Base-by-base conservation (phyloP, 2,329 filamentous ascomycete genomes). In the Colletotrichum zoysiae region DNA sequence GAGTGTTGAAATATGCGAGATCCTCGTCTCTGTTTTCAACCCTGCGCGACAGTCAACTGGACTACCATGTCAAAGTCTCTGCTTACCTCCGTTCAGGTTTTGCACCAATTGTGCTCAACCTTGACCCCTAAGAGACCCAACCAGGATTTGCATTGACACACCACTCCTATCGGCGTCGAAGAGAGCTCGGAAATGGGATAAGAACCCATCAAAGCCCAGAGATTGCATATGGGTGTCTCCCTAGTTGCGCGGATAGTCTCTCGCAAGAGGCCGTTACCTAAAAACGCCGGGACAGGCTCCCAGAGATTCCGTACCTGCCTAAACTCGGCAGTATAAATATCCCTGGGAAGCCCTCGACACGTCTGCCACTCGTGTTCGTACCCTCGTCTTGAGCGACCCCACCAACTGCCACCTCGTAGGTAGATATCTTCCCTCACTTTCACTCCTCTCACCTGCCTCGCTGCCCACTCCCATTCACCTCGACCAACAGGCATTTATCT, bases 41-140 rank as follows among this genome's bases (percentile, higher is more conserved):
- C 7, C 12, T 30, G 5, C 14, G 0, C 20, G n/a, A 1, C 1
- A 30, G 16, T 18, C 30, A 4, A 9, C 6, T 3, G 3, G 14
- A 18, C 50, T 11, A 3, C 16, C 23, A 5, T 11, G 14, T 18
- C 7, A 11, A 18, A 53, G 11, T 12, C 26, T 8, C 12, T 12
- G 14, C 48, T 12, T 30, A 9, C 8, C 48, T 30, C 5, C 5
- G 12, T 30, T 23, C 46, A 23, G 11, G 9, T 18, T 51, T 5
- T 30, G 23, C 6, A 30, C 3, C 1, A 51, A 2, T 30, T 3
- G 26, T 26, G 5, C 48, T 30, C 23, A 30, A 16, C 18, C 9
- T 1, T 23, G 12, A 30, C 5, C 48, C 5, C 11, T 3, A 8
- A 57, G 5, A 16, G 12, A 35, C 51, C 38, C 33, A 23, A 16